Base-by-base conservation (phyloP, 768 basidiomycete genomes). In the Bullera alba region DNA sequence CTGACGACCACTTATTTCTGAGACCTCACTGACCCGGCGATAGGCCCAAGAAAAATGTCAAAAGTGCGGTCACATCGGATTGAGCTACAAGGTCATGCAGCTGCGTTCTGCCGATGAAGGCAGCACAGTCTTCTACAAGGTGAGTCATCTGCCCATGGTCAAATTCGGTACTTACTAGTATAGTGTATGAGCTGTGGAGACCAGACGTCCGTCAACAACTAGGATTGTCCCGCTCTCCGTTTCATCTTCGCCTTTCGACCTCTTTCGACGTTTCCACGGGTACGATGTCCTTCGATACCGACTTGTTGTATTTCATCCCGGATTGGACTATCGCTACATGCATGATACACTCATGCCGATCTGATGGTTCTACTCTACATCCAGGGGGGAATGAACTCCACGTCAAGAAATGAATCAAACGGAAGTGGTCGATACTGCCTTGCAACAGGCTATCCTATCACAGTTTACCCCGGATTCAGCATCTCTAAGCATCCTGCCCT, bases 91-190 rank as follows among this genome's bases (percentile, higher is more conserved):
- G 73, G 86, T 90, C 71, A 81, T 84, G 74, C 88, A 92, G 79
- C 85, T 86, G 54, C 81, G 90, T 43, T 87, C 87, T 58, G 91
- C 88, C 32, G 91, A 93, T 73, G 91, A 93, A 77, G 91, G 91
- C 2, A 87, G 87, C 27, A 95, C 90, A 12, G 83, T 92, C 62
- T 83, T 93, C 71, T 95, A 92, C 73, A 88, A 84, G n/a, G 90
- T 90, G 68, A 54, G 85, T 77, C 6, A 27, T 14, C 12, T 10
- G 27, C 55, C 38, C 10, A 8, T 41, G 10, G 12, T 41, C 38
- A 22, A 8, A 12, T 10, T 41, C 32, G 38, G 8, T 19, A 12
- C 30, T 46, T 15, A 46, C 23, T 34, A 14, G 45, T 21, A 8
- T 22, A 57, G 51, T 57, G 56, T 29, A 32, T 50, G 22, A 50